phyloP scores from a whole-genome alignment of 1,284 basidiomycete species.

The Papiliotrema laurentii region DNA sequence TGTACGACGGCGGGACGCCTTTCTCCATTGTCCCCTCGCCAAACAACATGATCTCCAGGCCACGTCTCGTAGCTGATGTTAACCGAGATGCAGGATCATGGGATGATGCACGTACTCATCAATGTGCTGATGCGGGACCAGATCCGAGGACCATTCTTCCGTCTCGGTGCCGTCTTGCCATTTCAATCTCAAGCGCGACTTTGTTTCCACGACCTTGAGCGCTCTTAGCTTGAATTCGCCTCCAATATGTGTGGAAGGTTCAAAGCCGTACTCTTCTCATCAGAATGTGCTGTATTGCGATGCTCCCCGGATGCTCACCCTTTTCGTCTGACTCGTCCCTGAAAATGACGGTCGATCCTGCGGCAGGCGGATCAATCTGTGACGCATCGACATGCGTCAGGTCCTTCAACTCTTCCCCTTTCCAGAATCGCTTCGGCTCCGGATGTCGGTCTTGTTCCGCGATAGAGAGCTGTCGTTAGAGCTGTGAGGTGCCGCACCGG shows the following conservation, averaged over 20 bases:
- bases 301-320: slow-evolving; percentile 1
- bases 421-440: slow-evolving; percentile 73
- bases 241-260: slow-evolving; percentile 16
- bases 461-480: slow-evolving; percentile 55
- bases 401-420: slow-evolving; percentile 59
- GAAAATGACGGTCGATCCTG: not conserved
- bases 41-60: slow-evolving; percentile 89
- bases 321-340: not conserved
- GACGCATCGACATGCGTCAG: slow-evolving; percentile 57
- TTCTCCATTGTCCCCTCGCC: slow-evolving; percentile 67
- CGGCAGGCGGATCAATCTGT: not conserved
- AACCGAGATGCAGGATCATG: slow-evolving; percentile 15
- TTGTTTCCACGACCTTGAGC: slow-evolving; percentile 64
- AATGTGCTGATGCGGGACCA: slow-evolving; percentile 67
- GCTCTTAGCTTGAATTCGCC: slow-evolving; percentile 54
- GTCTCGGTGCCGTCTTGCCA: slow-evolving; percentile 78
- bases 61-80: slow-evolving; percentile 44
- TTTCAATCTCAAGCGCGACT: slow-evolving; percentile 65
- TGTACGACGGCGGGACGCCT: slow-evolving; percentile 69
- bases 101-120: slow-evolving; percentile 42
- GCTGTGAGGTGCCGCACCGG: not conserved
- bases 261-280: slow-evolving; percentile 15
- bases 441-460: slow-evolving; percentile 55
- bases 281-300: not conserved
- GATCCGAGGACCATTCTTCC: slow-evolving; percentile 59